phyloP scores from a whole-genome alignment of 2,329 filamentous ascomycete species.

The Colletotrichum sidae region DNA sequence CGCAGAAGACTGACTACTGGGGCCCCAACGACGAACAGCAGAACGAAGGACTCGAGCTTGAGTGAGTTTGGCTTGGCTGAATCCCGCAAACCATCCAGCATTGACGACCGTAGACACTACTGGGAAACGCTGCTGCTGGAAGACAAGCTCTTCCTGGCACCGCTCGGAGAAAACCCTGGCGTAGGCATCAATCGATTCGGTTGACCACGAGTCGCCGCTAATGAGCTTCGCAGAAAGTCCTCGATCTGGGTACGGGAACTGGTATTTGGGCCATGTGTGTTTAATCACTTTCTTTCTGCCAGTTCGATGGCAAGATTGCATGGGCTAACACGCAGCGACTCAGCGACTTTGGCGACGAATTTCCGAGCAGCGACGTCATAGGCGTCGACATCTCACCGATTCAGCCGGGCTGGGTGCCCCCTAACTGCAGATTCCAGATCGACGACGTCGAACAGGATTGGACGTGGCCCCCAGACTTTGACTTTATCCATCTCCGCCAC shows the following conservation, averaged over 20 bases:
- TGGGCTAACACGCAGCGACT: too few species aligned
- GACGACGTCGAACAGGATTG: constrained; percentile 68
- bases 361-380: constrained; percentile 56
- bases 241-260: constrained; percentile 21
- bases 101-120: not conserved
- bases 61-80: not conserved
- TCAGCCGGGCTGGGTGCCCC: constrained; percentile 66
- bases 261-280: constrained; percentile 25
- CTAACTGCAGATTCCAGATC: constrained; percentile 66
- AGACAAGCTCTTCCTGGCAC: constrained; percentile 27
- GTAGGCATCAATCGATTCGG: not conserved
- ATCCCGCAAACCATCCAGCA: too few species aligned
- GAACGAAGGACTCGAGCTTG: constrained; percentile 34
- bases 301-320: too few species aligned
- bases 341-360: constrained; percentile 60
- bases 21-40: constrained; percentile 31
- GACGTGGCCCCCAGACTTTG: constrained; percentile 62
- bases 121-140: constrained; percentile 23
- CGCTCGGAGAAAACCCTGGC: not conserved
- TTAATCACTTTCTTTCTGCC: not conserved
- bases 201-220: not conserved
- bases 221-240: constrained; percentile 3
- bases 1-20: constrained; percentile 35
- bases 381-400: constrained; percentile 69
- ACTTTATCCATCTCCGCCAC: constrained; percentile 69